These are phyloP conservation scores for Penicillium sp. DNA, from an alignment of 2,329 filamentous ascomycete species.

Conservation along the genomic window DNA sequence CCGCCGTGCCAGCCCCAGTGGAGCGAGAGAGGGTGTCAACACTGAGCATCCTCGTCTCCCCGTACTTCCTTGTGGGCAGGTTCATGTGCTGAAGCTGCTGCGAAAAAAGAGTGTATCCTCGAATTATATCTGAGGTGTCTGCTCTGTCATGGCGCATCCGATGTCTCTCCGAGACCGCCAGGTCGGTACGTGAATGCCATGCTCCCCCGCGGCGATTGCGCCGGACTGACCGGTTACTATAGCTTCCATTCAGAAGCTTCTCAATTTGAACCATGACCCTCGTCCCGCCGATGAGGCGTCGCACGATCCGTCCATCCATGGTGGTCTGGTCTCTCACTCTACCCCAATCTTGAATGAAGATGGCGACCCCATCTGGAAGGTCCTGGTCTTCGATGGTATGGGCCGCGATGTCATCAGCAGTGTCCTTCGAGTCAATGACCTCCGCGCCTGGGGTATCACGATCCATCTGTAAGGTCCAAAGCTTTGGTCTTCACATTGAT, in stretches of 20 bases:
- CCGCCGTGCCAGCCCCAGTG: slow-evolving; percentile 28
- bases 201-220: slow-evolving; percentile 1
- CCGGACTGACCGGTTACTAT: slow-evolving; percentile 9
- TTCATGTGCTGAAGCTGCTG: slow-evolving; percentile 22
- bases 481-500: not conserved
- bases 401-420: slow-evolving; percentile 96
- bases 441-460: slow-evolving; percentile 90
- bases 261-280: slow-evolving; percentile 81
- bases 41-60: slow-evolving; percentile 3
- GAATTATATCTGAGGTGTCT: slow-evolving; percentile 15
- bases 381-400: slow-evolving; percentile 88
- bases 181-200: slow-evolving; percentile 56
- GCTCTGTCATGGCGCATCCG: slow-evolving; percentile 52
- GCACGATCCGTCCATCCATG: slow-evolving; percentile 62
- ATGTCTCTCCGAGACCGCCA: slow-evolving; percentile 68
- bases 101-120: slow-evolving; percentile 6
- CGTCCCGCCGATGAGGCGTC: slow-evolving; percentile 55
- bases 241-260: slow-evolving; percentile 92
- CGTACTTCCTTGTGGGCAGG: not conserved
- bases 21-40: slow-evolving; percentile 23
- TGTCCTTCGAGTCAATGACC: slow-evolving; percentile 87
- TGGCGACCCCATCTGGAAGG: slow-evolving; percentile 95
- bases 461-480: slow-evolving; percentile 73
- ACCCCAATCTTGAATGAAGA: slow-evolving; percentile 81
- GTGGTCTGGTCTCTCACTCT: slow-evolving; percentile 60